phyloP scores from a whole-genome alignment of 164 flowering plant species.

The Cinnamomum chago region DNA sequence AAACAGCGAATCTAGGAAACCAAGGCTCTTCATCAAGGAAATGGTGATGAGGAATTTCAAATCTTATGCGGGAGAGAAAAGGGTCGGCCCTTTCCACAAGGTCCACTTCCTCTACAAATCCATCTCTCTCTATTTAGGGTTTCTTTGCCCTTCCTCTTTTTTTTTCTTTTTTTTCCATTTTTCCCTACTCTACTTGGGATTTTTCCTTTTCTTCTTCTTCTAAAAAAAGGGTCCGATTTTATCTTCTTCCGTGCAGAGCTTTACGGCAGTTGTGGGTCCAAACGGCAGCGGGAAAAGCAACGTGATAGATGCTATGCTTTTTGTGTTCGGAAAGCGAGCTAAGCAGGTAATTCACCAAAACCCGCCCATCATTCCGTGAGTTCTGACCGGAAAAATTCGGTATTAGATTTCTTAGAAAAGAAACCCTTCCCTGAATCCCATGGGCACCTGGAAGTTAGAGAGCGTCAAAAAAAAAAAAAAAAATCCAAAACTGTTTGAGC shows the following conservation, averaged over 20 bases:
- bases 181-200: neutral
- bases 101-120: conserved; percentile 57
- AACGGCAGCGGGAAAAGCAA: conserved; percentile 99
- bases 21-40: conserved; percentile 86
- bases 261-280: conserved; percentile 96
- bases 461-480: no score
- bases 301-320: conserved; percentile 95
- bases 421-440: no score
- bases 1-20: conserved; percentile 38
- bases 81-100: conserved; percentile 99
- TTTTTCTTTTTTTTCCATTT: no score
- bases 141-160: no score
- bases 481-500: no score
- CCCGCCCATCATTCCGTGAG: no score
- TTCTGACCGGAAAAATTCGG: no score
- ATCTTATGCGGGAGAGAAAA: conserved; percentile 93
- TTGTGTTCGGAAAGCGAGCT: conserved; percentile 96
- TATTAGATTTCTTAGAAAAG: no score
- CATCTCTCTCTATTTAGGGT: conserved; percentile 98
- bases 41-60: conserved; percentile 95
- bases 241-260: conserved; percentile 46
- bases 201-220: neutral
- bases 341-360: conserved; percentile 55
- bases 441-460: no score
- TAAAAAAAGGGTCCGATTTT: neutral